Base-by-base conservation (phyloP, 192 early-diverging fungal genomes). In the Fimicolochytrium jonesii region DNA sequence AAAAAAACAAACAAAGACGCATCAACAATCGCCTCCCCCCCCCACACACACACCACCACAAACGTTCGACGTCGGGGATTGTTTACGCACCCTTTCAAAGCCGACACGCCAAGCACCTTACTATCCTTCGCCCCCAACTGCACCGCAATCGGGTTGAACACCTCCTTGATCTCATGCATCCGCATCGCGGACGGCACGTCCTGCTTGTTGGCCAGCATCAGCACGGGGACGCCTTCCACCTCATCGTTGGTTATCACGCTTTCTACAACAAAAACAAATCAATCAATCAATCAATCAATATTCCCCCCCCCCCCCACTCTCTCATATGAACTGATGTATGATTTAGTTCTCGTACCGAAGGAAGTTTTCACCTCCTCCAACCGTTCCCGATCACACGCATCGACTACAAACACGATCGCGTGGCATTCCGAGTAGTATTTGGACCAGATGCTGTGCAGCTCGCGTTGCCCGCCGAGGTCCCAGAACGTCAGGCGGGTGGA, bases 191-290 rank as follows among this genome's bases (percentile, higher is more conserved):
- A 80, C n/a, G 75, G 65, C 25, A 86, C 54, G 69, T 98, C 96
- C 68, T 92, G 87, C 61, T 98, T 98, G 71, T 95, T 98, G 11
- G 93, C 92, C 50, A 97, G 64, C 77, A 98, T 92, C 37, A 98
- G 71, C 7, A 98, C 71, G 7, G 96, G 96, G 2, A 98, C 78
- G 0, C 91, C 89, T 37, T 88, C 88, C 17, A 91, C 78, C 20
- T 72, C 78, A 53, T 90, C 84, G 26, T 84, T 87, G 35, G 75
- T 77, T 33, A 94, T 85, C 18, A 98, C 85, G 51, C 75, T 79
- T 69, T 93, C 89, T 90, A 34, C 22, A 23, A 29, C 48, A 2
- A 26, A n/a, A n/a, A n/a, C n/a, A n/a, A n/a, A n/a, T n/a, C n/a
- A n/a, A n/a, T n/a, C n/a, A n/a, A n/a, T n/a, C n/a, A n/a, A n/a